These are phyloP conservation scores for Schoenoplectus tabernaemontani DNA, from an alignment of 202 grass and related monocot genomes.

Conservation along the genomic window DNA sequence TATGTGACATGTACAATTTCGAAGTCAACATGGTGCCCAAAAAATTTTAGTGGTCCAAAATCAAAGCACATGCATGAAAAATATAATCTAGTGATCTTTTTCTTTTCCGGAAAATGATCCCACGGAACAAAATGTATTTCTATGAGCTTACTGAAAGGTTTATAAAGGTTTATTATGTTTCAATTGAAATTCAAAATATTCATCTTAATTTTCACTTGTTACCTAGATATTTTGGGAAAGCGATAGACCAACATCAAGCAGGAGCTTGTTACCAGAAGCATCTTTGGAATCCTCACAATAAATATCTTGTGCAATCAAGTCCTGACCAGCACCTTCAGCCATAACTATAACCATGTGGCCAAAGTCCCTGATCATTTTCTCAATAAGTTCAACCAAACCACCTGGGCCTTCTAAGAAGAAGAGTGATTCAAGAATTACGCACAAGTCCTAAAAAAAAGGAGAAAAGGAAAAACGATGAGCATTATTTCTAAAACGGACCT, in stretches of 20 bases:
- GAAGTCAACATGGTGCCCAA: no score
- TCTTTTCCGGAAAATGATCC: constrained; percentile 66
- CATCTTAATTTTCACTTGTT: neutral
- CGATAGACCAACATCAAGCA: constrained; percentile 91
- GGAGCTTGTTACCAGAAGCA: constrained; percentile 74
- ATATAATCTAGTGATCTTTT: no score
- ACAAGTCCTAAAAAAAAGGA: constrained; percentile 68
- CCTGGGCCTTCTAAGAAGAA: constrained; percentile 86
- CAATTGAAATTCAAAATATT: neutral
- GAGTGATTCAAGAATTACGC: constrained; percentile 89
- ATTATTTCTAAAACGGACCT: no score
- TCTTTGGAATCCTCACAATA: constrained; percentile 47
- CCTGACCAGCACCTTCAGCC: constrained; percentile 93
- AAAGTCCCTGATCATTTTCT: constrained; percentile 76
- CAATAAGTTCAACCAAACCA: constrained; percentile 66
- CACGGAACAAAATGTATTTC: constrained; percentile 25
- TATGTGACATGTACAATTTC: no score
- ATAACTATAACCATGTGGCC: constrained; percentile 98
- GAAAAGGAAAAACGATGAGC: neutral
- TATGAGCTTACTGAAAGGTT: neutral
- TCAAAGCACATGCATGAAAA: no score
- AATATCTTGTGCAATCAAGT: constrained; percentile 69
- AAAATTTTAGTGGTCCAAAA: no score
- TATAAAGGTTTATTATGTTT: neutral
- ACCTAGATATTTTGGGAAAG: constrained; percentile 95